A percentile compares a stretch with the other conserved stretches of the same genome.
Conservation (phyloP, 352 stramenopile genomes). For the Halophytophthora polymorphica region DNA sequence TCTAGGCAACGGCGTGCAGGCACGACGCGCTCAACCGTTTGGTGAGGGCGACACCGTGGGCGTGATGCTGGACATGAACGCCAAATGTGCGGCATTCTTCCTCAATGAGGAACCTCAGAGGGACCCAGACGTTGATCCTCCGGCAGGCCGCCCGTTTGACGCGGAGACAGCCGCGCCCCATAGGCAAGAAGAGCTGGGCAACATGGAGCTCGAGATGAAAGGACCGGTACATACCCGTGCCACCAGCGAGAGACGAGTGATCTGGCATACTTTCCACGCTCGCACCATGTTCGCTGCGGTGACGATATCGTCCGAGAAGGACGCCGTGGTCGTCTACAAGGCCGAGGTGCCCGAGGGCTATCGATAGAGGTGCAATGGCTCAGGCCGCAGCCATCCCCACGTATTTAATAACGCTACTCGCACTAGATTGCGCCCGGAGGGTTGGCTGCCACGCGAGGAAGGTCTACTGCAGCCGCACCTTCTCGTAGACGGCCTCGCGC, state of each 20-base stretch:
- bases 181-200: conserved; percentile 1
- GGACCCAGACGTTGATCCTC: not conserved
- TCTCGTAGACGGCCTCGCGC: conserved; percentile 57
- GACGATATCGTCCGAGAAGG: conserved; percentile 22
- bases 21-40: conserved; percentile 29
- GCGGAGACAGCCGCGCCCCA: conserved; percentile 1
- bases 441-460: not conserved
- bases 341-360: conserved; percentile 20
- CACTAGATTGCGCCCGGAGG: too few relatives aligned
- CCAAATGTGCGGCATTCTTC: conserved; percentile 37
- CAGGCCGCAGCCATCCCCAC: not conserved
- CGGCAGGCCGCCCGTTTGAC: not conserved
- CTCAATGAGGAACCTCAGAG: conserved; percentile 35
- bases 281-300: conserved; percentile 34
- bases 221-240: conserved; percentile 1
- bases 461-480: conserved; percentile 52
- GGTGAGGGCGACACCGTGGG: conserved; percentile 36
- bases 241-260: conserved; percentile 2
- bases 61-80: conserved; percentile 48
- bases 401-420: conserved; percentile 19
- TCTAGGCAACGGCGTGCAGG: conserved; percentile 29
- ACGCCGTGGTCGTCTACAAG: conserved; percentile 34
- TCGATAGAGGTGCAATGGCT: conserved; percentile 16
- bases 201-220: conserved; percentile 19
- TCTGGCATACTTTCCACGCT: conserved; percentile 22